These are phyloP conservation scores for Dactylis glomerata DNA, from an alignment of 176 grass and related monocot genomes.

Conservation along the genomic window DNA sequence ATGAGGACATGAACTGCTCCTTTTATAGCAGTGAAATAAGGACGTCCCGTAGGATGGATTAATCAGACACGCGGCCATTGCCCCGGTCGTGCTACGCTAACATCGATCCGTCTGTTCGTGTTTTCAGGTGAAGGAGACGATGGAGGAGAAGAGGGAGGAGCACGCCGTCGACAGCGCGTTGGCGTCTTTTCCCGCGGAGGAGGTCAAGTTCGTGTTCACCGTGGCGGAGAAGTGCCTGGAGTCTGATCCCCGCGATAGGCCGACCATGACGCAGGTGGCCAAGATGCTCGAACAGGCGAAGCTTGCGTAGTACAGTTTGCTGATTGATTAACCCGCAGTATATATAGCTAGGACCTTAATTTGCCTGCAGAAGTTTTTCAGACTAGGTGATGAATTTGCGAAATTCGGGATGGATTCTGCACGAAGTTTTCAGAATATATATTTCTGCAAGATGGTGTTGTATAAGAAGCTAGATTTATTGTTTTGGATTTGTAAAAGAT, in stretches of 20 bases:
- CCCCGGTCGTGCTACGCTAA: background rate
- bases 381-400: background rate
- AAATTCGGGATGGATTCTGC: background rate
- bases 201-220: conserved; percentile 51
- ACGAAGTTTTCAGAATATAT: background rate
- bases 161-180: conserved; percentile 62
- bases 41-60: background rate
- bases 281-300: conserved; percentile 62
- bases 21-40: background rate
- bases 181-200: conserved; percentile 25
- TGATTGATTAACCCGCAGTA: background rate
- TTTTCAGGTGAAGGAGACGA: conserved; percentile 62
- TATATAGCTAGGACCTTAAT: background rate
- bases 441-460: background rate
- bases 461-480: background rate
- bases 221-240: conserved; percentile 74
- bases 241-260: conserved; percentile 53
- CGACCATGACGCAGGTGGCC: conserved; percentile 62
- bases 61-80: background rate
- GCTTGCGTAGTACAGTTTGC: background rate
- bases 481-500: background rate
- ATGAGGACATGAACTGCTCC: background rate
- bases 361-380: background rate
- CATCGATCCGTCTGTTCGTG: background rate
- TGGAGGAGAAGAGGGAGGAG: conserved; percentile 60